Base-by-base conservation (phyloP, 768 basidiomycete species). In the Myochromella boudieri region DNA sequence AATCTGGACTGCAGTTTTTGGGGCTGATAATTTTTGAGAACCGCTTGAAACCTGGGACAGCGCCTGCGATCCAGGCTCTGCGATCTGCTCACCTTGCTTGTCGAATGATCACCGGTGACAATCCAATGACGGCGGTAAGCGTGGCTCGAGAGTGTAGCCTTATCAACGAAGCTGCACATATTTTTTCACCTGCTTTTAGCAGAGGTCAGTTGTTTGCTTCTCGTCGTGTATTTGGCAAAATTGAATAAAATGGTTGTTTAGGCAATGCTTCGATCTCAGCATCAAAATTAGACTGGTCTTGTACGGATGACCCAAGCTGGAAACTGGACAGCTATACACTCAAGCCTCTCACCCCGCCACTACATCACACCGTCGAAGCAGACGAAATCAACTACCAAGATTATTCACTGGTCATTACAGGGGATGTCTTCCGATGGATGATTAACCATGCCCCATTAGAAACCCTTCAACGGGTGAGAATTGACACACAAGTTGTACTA, bases 21-120 rank as follows among this genome's bases (percentile, higher is more conserved):
- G 97, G 97, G 2, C 71, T 99, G 27, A 85, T 98, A 59, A 95
- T 99, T 50, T 99, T 99, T 59, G 97, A 99, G 66, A 99, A 99
- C 70, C 90, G 95, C 68, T 72, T 99, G 50, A 99, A 99, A 59
- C 82, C 87, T 3, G 93, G 89, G 6, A 97, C 95, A 0, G 74
- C 90, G 0, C 87, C 92, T 25, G 92, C 89, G 6, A 97, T 99
- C 36, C 87, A 92, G 50, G 84, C 85, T 0, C 76, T 99, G 12
- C 84, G 94, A 42, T 75, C 79, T 1, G 97, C 97, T 1, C 93
- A 97, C 68, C 69, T 99, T 28, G 89, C 92, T 15, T 95, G 92
- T 58, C 77, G 95, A 53, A 98, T 99, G 97, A 95, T 97, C 41
- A 99, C 97, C 0, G 97, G 97, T 8, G 97, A 99, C 61, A 99